Percentiles rank a stretch among this genome's conserved stretches.
These are phyloP conservation scores for Thamnidium elegans DNA, from an alignment of 192 early-diverging fungal genomes.

Conservation along the genomic window DNA sequence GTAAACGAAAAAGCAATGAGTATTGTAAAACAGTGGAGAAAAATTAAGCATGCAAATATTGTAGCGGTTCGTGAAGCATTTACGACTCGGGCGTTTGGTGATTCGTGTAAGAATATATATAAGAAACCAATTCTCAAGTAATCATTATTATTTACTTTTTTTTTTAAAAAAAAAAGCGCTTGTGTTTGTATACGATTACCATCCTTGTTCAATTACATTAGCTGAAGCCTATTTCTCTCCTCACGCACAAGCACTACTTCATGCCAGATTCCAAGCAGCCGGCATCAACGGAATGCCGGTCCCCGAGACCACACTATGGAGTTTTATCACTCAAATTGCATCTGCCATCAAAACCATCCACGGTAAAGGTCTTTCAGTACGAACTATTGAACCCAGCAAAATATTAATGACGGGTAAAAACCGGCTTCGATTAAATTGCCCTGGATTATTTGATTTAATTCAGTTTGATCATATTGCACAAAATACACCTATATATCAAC, in stretches of 20 bases:
- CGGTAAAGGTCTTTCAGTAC: constrained; percentile 71
- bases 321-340: constrained; percentile 74
- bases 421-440: constrained; percentile 72
- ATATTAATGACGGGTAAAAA: constrained; percentile 84
- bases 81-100: constrained; percentile 91
- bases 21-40: constrained; percentile 80
- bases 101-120: constrained; percentile 66
- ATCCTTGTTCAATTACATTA: constrained; percentile 77
- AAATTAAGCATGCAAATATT: constrained; percentile 73
- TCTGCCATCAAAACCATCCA: constrained; percentile 84
- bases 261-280: constrained; percentile 34
- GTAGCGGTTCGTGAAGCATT: constrained; percentile 93
- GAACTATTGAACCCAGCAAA: constrained; percentile 77
- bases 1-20: constrained; percentile 75
- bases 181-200: constrained; percentile 94
- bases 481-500: constrained; percentile 42
- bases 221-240: constrained; percentile 65
- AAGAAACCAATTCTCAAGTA: not conserved
- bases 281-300: constrained; percentile 42
- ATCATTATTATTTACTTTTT: not conserved
- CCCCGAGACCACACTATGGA: constrained; percentile 75
- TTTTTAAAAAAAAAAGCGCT: constrained; percentile 54
- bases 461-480: constrained; percentile 54
- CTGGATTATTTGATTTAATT: constrained; percentile 70
- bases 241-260: constrained; percentile 42